These are phyloP conservation scores for Asterella californica DNA, from an alignment of 225 moss, liverwort and hornwort species.

Conservation along the genomic window DNA sequence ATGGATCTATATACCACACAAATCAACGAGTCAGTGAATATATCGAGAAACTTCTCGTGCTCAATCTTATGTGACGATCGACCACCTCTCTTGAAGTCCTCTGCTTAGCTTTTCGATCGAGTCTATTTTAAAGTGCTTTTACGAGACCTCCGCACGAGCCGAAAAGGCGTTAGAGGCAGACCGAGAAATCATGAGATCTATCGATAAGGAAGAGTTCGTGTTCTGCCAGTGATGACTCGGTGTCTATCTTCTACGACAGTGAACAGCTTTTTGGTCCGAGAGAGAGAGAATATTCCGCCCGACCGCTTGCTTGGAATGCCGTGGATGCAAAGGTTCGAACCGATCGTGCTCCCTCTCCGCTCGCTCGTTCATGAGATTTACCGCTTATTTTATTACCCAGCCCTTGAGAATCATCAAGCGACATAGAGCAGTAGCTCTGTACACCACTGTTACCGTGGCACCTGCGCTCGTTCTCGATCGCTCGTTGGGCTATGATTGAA, in stretches of 20 bases:
- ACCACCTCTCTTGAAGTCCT: not conserved
- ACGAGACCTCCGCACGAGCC: not conserved
- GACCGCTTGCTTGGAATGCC: not conserved
- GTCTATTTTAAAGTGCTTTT: not conserved
- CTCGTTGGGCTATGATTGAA: not conserved
- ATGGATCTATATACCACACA: too few relatives aligned
- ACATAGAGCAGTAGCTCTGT: not conserved
- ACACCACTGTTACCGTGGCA: not conserved
- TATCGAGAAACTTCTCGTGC: not conserved
- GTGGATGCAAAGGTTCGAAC: not conserved
- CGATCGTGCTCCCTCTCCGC: not conserved
- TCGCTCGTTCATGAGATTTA: not conserved
- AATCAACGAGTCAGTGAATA: too few relatives aligned
- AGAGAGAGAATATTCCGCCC: slow-evolving; percentile 8
- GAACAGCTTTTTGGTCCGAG: not conserved
- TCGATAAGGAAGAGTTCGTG: not conserved
- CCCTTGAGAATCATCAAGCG: not conserved
- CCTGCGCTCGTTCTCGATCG: not conserved
- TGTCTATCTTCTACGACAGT: slow-evolving; percentile 9
- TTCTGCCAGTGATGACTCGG: not conserved
- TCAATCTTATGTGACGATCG: not conserved
- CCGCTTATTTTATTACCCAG: not conserved
- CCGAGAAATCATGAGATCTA: not conserved
- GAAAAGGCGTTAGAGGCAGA: slow-evolving; percentile 2
- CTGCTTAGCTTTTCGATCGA: not conserved